These are phyloP conservation scores for Nissolia schottii DNA, from an alignment of 306 rosid species.

Conservation along the genomic window DNA sequence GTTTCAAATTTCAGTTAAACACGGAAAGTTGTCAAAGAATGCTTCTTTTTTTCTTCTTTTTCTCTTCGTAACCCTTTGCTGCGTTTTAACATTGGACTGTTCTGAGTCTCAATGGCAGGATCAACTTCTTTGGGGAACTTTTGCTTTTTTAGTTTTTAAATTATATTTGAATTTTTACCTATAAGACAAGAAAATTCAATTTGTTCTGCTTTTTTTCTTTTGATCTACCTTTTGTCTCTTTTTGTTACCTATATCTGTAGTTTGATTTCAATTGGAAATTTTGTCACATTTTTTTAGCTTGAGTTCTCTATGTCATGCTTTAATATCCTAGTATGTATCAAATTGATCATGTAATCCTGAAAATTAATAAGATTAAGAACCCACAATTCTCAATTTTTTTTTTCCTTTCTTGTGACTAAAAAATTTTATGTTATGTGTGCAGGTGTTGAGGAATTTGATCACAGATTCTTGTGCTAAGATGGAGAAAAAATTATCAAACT, in stretches of 20 bases:
- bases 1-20: constrained; percentile 47
- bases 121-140: constrained; percentile 37
- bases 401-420: constrained; percentile 9
- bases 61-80: constrained; percentile 28
- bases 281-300: constrained; percentile 22
- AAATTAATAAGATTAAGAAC: neutral
- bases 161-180: neutral
- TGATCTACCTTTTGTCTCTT: constrained; percentile 12
- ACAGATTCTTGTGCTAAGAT: constrained; percentile 38
- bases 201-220: constrained; percentile 31
- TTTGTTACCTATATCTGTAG: constrained; percentile 21
- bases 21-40: constrained; percentile 22
- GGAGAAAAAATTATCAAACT: constrained; percentile 52
- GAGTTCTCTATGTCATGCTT: constrained; percentile 13
- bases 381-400: constrained; percentile 20
- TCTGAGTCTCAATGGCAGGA: constrained; percentile 22
- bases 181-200: constrained; percentile 28
- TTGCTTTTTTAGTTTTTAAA: constrained; percentile 22
- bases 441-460: constrained; percentile 38
- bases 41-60: constrained; percentile 22
- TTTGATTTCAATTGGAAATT: constrained; percentile 16
- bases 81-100: constrained; percentile 29
- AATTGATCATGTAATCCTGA: constrained; percentile 27
- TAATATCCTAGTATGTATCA: constrained; percentile 26
- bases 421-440: constrained; percentile 32